These are phyloP conservation scores for Clarireedia paspali DNA, from an alignment of 2,329 filamentous ascomycete genomes.

Conservation along the genomic window DNA sequence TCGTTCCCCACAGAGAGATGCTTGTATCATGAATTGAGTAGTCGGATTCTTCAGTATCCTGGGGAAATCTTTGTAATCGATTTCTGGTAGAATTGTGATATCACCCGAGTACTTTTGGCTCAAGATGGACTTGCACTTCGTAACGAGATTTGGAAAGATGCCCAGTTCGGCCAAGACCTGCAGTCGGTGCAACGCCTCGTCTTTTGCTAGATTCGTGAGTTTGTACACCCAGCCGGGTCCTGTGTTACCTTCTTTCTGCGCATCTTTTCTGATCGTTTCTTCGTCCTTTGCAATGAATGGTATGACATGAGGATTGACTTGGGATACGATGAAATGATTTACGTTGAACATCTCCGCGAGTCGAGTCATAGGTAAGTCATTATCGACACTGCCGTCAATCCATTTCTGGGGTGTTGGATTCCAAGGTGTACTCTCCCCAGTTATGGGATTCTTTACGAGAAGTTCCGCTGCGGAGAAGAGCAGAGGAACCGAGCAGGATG, in stretches of 20 bases:
- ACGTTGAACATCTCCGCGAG: slow-evolving; percentile 96
- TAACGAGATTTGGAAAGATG: slow-evolving; percentile 69
- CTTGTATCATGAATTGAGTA: slow-evolving; percentile 74
- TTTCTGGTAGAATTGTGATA: slow-evolving; percentile 84
- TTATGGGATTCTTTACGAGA: slow-evolving; percentile 76
- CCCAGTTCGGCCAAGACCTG: slow-evolving; percentile 75
- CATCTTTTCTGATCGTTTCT: slow-evolving; percentile 33
- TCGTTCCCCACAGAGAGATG: slow-evolving; percentile 69
- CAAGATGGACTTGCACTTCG: slow-evolving; percentile 72
- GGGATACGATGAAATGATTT: slow-evolving; percentile 95
- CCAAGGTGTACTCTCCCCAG: slow-evolving; percentile 72
- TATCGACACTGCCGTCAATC: slow-evolving; percentile 93
- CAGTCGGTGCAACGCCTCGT: slow-evolving; percentile 73
- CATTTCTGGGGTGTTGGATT: slow-evolving; percentile 77
- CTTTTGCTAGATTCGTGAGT: slow-evolving; percentile 65
- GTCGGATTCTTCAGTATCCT: slow-evolving; percentile 78
- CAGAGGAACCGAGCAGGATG: slow-evolving; percentile 86
- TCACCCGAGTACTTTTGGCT: slow-evolving; percentile 91
- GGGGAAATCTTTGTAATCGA: slow-evolving; percentile 66
- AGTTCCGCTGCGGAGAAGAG: slow-evolving; percentile 75
- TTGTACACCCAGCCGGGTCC: slow-evolving; percentile 51
- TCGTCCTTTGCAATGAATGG: slow-evolving; percentile 77
- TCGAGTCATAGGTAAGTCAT: slow-evolving; percentile 84
- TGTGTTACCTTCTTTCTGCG: slow-evolving; percentile 23
- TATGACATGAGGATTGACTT: slow-evolving; percentile 90